Evolutionary conservation across 2,329 filamentous ascomycete species (phyloP).

Genomic region (Aspergillus sp.): DNA sequence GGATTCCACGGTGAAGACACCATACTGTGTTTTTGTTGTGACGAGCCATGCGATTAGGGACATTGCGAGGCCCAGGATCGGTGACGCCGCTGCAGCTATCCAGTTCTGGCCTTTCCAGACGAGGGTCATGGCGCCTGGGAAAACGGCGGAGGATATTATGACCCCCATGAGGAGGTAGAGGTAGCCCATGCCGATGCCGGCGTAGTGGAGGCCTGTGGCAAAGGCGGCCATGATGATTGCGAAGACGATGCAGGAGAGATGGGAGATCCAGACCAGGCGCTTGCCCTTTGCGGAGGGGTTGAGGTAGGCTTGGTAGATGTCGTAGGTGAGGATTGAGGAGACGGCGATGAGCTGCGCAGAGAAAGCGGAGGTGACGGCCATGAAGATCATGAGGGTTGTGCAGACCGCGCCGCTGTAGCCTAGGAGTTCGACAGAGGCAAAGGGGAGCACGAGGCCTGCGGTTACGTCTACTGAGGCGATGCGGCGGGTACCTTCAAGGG

Average conservation of each 20-base stretch:
- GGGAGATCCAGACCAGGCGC: slow-evolving; percentile 76
- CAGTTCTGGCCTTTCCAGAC: slow-evolving; percentile 79
- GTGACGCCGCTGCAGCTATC: slow-evolving; percentile 68
- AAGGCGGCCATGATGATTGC: slow-evolving; percentile 76
- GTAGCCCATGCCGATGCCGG: slow-evolving; percentile 82
- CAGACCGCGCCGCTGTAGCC: slow-evolving; percentile 78
- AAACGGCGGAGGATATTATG: slow-evolving; percentile 80
- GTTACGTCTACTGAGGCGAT: slow-evolving; percentile 74
- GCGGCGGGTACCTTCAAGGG: slow-evolving; percentile 72
- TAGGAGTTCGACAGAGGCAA: slow-evolving; percentile 78
- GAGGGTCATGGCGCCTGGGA: slow-evolving; percentile 77
- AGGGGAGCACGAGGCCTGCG: slow-evolving; percentile 80
- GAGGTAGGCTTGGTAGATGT: slow-evolving; percentile 84
- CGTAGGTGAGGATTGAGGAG: slow-evolving; percentile 84
- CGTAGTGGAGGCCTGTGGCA: slow-evolving; percentile 71
- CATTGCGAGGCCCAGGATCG: slow-evolving; percentile 66
- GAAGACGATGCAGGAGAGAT: slow-evolving; percentile 71
- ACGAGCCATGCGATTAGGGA: slow-evolving; percentile 77
- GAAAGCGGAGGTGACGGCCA: slow-evolving; percentile 84
- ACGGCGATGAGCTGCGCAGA: slow-evolving; percentile 84
- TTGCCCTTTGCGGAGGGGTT: slow-evolving; percentile 74
- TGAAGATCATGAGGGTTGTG: slow-evolving; percentile 79
- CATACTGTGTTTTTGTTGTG: slow-evolving; percentile 68
- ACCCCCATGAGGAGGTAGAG: slow-evolving; percentile 89
- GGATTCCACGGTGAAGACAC: slow-evolving; percentile 66